A percentile compares a stretch with the other conserved stretches of the same genome.
These are phyloP conservation scores for Phytophthora europaea DNA, from an alignment of 352 stramenopile genomes.

Conservation along the genomic window DNA sequence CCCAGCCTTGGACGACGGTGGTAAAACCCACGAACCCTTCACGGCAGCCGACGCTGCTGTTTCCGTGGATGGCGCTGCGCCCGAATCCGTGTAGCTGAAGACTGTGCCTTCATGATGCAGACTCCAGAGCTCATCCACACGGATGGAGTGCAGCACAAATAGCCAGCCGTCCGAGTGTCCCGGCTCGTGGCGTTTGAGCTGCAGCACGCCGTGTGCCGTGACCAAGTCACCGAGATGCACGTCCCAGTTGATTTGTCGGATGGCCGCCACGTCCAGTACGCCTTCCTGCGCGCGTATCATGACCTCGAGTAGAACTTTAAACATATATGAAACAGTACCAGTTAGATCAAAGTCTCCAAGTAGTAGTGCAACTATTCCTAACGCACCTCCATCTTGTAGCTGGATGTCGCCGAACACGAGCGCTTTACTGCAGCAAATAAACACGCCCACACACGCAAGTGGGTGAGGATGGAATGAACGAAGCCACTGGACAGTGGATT, in stretches of 20 bases:
- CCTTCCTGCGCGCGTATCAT: slow-evolving; percentile 81
- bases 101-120: slow-evolving; percentile 53
- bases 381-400: slow-evolving; percentile 65
- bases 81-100: slow-evolving; percentile 60
- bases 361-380: background rate
- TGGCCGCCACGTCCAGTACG: slow-evolving; percentile 63
- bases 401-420: slow-evolving; percentile 88
- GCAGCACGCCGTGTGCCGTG: slow-evolving; percentile 49
- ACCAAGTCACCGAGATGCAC: slow-evolving; percentile 81
- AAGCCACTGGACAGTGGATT: background rate
- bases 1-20: slow-evolving; percentile 59
- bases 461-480: background rate
- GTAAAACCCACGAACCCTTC: slow-evolving; percentile 58
- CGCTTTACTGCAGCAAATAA: slow-evolving; percentile 66
- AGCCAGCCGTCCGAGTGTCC: slow-evolving; percentile 51
- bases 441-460: background rate
- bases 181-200: slow-evolving; percentile 50
- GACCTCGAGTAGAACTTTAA: slow-evolving; percentile 76
- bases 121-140: slow-evolving; percentile 72
- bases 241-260: slow-evolving; percentile 85
- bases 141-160: slow-evolving; percentile 57
- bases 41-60: slow-evolving; percentile 13
- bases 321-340: background rate
- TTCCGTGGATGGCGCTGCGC: slow-evolving; percentile 1
- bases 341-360: background rate